Conservation (phyloP, 495 filamentous ascomycete genomes). For the Penicillium mononematosum region DNA sequence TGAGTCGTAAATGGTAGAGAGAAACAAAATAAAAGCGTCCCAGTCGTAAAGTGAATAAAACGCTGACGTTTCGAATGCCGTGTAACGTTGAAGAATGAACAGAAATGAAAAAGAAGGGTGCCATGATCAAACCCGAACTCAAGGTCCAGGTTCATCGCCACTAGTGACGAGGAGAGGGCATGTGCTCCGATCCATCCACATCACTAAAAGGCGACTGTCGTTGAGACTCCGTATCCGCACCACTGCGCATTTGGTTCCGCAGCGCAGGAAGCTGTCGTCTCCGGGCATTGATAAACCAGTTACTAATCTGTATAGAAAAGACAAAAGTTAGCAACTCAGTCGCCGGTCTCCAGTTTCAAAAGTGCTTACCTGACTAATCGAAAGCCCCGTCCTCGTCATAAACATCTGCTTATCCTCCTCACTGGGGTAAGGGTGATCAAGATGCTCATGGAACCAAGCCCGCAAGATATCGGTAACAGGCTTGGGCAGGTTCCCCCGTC, state of each 20-base stretch:
- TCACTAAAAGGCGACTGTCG: constrained; percentile 48
- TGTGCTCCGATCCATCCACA: constrained; percentile 37
- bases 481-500: constrained; percentile 85
- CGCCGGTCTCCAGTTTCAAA: not conserved
- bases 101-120: constrained; percentile 15
- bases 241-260: constrained; percentile 53
- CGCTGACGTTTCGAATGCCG: constrained; percentile 28
- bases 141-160: constrained; percentile 3
- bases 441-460: constrained; percentile 75
- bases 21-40: constrained; percentile 13
- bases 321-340: not conserved
- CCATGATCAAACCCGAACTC: constrained; percentile 18
- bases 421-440: constrained; percentile 81
- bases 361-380: constrained; percentile 68
- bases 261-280: constrained; percentile 72
- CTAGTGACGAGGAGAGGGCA: constrained; percentile 36
- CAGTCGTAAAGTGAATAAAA: constrained; percentile 27
- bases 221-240: constrained; percentile 36
- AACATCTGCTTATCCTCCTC: constrained; percentile 88
- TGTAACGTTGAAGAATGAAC: constrained; percentile 14
- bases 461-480: constrained; percentile 78
- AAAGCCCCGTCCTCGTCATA: constrained; percentile 70
- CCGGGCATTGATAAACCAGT: constrained; percentile 95
- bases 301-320: constrained; percentile 64
- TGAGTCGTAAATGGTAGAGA: constrained; percentile 24